Base-by-base conservation (phyloP, 192 early-diverging fungal genomes). In the Spizellomyces punctatus region DNA sequence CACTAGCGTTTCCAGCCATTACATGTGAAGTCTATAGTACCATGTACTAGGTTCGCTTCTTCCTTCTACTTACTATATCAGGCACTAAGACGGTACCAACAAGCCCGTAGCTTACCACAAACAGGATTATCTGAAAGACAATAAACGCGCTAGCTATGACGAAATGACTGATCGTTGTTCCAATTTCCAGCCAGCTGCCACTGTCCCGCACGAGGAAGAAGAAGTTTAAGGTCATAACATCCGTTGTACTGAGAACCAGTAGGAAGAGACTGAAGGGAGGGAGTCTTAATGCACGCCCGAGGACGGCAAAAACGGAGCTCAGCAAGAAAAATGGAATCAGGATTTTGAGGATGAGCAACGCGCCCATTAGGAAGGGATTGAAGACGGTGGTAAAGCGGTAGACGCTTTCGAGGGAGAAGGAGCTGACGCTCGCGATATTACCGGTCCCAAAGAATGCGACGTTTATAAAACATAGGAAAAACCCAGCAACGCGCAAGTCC, bases 401-500 rank as follows among this genome's bases (percentile, higher is more conserved):
- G 16, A 98, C 96, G 42, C 88, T 89, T 66, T 91, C 87, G 43
- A 98, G 80, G 3, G 91, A 91, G 82, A 98, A 98, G 27, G 89
- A 91, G 21, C 88, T 81, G 46, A 98, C 72, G 9, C 89, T 91
- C 5, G 96, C 96, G 9, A 98, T 91, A 74, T 96, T 98, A 65
- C 95, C 95, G 0, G 96, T 96, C 17, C 96, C 96, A 85, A 98
- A 98, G 80, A 98, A 98, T 8, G 90, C 94, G 0, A 95, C 89
- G 71, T 94, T 93, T 80, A 95, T 90, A 69, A 96, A 93, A 72
- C 96, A 90, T 44, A 96, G 78, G 78, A 96, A 96, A 64, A 91
- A 72, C 19, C 41, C 66, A 10, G 79, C 78, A 0, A 79, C 71
- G 50, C 82, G 75, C 14, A 82, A 61, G 58, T 84, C 79, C 52